phyloP scores from a whole-genome alignment of 257 asterid species.

The Solanum virginianum region DNA sequence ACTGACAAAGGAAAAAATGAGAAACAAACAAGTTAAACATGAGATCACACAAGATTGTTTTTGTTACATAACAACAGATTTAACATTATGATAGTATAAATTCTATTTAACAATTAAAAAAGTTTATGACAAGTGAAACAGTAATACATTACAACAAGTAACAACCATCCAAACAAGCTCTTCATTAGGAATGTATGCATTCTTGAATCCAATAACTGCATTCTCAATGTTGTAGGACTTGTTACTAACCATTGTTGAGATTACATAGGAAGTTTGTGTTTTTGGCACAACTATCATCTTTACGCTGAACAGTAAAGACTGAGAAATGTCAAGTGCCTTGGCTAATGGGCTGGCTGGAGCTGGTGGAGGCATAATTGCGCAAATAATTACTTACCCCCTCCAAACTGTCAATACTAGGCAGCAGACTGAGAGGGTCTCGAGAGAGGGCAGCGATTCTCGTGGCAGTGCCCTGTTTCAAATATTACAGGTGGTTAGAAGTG shows the following conservation, averaged over 20 bases:
- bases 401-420: slow-evolving; percentile 83
- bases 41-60: neutral
- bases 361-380: slow-evolving; percentile 81
- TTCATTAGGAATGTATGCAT: neutral
- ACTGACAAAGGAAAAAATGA: neutral
- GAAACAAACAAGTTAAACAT: neutral
- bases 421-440: slow-evolving; percentile 81
- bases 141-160: neutral
- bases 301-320: neutral
- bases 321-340: slow-evolving; percentile 56
- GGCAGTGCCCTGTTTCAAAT: slow-evolving; percentile 49
- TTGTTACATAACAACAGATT: neutral
- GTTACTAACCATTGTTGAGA: neutral
- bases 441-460: slow-evolving; percentile 17
- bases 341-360: slow-evolving; percentile 88
- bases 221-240: neutral
- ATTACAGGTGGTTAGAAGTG: slow-evolving; percentile 52
- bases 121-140: neutral
- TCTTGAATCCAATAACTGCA: neutral
- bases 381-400: slow-evolving; percentile 76
- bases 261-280: neutral
- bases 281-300: neutral
- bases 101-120: neutral
- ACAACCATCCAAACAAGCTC: neutral
- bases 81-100: neutral